Conservation (phyloP, 352 stramenopile species). For the Phytophthora ohioensis region DNA sequence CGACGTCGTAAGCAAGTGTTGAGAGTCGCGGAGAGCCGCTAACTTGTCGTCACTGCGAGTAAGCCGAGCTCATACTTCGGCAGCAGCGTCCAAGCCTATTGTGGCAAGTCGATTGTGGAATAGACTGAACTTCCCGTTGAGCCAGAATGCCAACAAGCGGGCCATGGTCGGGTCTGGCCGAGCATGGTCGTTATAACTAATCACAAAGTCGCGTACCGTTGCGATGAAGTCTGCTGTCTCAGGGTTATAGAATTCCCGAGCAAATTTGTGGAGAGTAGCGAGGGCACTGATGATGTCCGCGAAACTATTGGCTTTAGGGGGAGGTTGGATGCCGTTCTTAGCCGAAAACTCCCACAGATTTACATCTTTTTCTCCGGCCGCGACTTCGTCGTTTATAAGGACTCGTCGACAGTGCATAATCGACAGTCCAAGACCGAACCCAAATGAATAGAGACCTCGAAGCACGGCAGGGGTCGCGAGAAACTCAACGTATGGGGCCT, state of each 20-base stretch:
- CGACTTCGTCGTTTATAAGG: background rate
- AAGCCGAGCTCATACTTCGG: slow-evolving; percentile 9
- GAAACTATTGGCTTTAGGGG: background rate
- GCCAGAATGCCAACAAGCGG: slow-evolving; percentile 14
- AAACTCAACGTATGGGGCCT: slow-evolving; percentile 20
- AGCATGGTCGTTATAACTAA: slow-evolving; percentile 8
- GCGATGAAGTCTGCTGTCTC: slow-evolving; percentile 10
- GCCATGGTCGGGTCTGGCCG: background rate
- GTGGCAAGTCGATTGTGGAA: slow-evolving; percentile 6
- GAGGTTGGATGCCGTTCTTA: slow-evolving; percentile 1
- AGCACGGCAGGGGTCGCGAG: slow-evolving; percentile 14
- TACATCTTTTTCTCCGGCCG: background rate
- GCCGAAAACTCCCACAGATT: slow-evolving; percentile 28
- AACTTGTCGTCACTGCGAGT: slow-evolving; percentile 22
- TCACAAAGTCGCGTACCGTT: slow-evolving; percentile 7
- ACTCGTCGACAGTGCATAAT: slow-evolving; percentile 20
- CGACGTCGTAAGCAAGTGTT: background rate
- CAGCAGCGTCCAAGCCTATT: background rate
- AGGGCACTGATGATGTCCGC: slow-evolving; percentile 10
- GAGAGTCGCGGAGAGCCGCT: slow-evolving; percentile 11
- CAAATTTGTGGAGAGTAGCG: slow-evolving; percentile 5
- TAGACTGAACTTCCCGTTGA: slow-evolving; percentile 25
- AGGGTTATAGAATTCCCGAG: slow-evolving; percentile 17
- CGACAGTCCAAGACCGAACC: slow-evolving; percentile 13
- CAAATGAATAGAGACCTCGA: slow-evolving; percentile 20